A percentile compares a stretch with the other conserved stretches of the same genome.
These are phyloP conservation scores for Aspergillus persii DNA, from an alignment of 2,329 filamentous ascomycete species.

Conservation along the genomic window DNA sequence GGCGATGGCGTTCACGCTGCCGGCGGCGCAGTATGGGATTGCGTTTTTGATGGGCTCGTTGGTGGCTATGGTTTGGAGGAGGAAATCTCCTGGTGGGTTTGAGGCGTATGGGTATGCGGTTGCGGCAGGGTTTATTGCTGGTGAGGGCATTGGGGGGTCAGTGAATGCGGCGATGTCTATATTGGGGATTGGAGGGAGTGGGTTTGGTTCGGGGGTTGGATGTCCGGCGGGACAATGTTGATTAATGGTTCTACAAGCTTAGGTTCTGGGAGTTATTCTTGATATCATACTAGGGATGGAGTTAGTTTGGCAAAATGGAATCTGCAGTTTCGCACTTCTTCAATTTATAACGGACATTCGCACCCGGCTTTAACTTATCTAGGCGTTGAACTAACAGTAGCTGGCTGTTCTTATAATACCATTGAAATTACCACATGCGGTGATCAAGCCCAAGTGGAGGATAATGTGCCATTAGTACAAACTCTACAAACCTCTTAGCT, in stretches of 20 bases:
- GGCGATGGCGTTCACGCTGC: conserved; percentile 6
- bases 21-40: background rate
- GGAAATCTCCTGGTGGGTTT: background rate
- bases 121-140: conserved; percentile 4
- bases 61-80: background rate
- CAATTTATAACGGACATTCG: no score
- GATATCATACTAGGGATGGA: no score
- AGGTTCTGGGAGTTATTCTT: background rate
- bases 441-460: no score
- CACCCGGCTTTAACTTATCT: no score
- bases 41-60: conserved; percentile 2
- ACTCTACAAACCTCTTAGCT: no score
- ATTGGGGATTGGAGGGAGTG: background rate
- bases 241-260: background rate
- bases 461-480: no score
- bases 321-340: no score
- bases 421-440: no score
- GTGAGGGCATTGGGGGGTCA: conserved; percentile 3
- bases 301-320: no score
- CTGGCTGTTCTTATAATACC: no score
- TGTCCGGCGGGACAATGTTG: conserved; percentile 1
- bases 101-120: conserved; percentile 3
- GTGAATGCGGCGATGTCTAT: background rate
- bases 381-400: no score
- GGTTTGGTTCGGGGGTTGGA: background rate